These are phyloP conservation scores for Candida silvatica DNA, from an alignment of 805 yeast species.

Conservation along the genomic window DNA sequence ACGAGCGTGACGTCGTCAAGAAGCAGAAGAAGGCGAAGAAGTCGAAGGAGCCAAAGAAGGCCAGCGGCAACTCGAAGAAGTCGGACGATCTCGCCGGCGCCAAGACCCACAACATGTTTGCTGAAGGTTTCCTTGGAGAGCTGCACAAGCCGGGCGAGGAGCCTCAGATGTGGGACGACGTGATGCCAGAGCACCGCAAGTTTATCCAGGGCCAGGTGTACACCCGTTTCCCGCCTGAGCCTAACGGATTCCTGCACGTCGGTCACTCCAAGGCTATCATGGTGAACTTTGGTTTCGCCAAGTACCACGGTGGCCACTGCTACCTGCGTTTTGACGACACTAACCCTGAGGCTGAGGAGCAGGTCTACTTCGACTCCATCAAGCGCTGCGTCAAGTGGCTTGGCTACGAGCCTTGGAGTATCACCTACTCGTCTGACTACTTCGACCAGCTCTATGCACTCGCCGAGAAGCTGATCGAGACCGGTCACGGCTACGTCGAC, in stretches of 20 bases:
- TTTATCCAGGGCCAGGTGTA: conserved; percentile 76
- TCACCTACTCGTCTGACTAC: conserved; percentile 94
- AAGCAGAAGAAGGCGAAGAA: conserved; percentile 59
- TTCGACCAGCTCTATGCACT: conserved; percentile 82
- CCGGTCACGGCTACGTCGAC: conserved; percentile 81
- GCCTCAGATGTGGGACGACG: conserved; percentile 82
- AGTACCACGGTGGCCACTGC: conserved; percentile 77
- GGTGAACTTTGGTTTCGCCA: conserved; percentile 97
- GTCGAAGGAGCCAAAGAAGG: background rate
- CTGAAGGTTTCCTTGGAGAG: conserved; percentile 93
- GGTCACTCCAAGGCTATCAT: conserved; percentile 98
- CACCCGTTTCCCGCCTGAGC: conserved; percentile 98
- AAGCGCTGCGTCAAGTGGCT: conserved; percentile 84
- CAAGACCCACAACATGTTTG: conserved; percentile 65
- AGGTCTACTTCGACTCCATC: conserved; percentile 77
- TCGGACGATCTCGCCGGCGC: conserved; percentile 6
- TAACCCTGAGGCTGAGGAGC: conserved; percentile 98
- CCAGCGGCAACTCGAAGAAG: conserved; percentile 2
- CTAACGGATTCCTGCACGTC: conserved; percentile 94
- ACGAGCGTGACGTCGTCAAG: conserved; percentile 81
- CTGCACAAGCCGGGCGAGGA: conserved; percentile 94
- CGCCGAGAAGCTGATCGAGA: conserved; percentile 72
- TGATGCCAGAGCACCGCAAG: conserved; percentile 71
- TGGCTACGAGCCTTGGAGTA: conserved; percentile 89
- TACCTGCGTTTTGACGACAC: conserved; percentile 95